phyloP scores from a whole-genome alignment of 768 basidiomycete genomes.

The Pulveroboletus sp. region DNA sequence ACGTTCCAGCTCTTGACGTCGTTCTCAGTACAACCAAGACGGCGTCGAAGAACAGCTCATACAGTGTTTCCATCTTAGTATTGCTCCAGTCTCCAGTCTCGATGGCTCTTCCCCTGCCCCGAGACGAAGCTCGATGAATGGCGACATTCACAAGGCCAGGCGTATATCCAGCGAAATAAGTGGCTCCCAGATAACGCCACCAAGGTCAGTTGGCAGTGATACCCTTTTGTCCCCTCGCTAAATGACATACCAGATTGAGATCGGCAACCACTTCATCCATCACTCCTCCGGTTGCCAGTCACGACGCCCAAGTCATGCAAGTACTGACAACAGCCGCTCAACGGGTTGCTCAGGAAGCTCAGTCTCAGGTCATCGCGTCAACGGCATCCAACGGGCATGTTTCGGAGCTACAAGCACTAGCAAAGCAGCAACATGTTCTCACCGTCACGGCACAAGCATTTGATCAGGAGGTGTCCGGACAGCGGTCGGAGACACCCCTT shows the following conservation, averaged over 20 bases:
- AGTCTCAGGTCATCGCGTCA: constrained; percentile 60
- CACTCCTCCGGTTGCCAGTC: constrained; percentile 36
- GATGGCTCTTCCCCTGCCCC: constrained; percentile 43
- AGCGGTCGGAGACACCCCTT: constrained; percentile 43
- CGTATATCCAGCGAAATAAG: constrained; percentile 42
- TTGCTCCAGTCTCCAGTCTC: constrained; percentile 62
- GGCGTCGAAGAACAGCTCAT: constrained; percentile 68
- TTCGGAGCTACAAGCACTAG: constrained; percentile 61
- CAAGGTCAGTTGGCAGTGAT: constrained; percentile 23
- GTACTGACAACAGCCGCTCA: constrained; percentile 76
- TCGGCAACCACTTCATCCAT: constrained; percentile 30
- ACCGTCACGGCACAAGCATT: constrained; percentile 71
- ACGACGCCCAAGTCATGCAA: constrained; percentile 72
- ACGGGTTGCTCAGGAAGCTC: constrained; percentile 72
- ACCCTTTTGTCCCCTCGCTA: constrained; percentile 1
- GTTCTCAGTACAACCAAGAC: constrained; percentile 54
- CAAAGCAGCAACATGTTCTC: constrained; percentile 80
- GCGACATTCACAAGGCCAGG: constrained; percentile 40
- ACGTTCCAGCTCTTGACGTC: constrained; percentile 10
- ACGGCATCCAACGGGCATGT: constrained; percentile 44
- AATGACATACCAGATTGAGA: constrained; percentile 25
- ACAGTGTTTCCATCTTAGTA: constrained; percentile 66
- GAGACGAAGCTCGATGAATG: constrained; percentile 47
- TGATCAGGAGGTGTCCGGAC: constrained; percentile 63
- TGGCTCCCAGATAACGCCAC: constrained; percentile 30